Evolutionary conservation across 495 filamentous ascomycete genomes (phyloP).

Genomic region (Annulohypoxylon moriforme): DNA sequence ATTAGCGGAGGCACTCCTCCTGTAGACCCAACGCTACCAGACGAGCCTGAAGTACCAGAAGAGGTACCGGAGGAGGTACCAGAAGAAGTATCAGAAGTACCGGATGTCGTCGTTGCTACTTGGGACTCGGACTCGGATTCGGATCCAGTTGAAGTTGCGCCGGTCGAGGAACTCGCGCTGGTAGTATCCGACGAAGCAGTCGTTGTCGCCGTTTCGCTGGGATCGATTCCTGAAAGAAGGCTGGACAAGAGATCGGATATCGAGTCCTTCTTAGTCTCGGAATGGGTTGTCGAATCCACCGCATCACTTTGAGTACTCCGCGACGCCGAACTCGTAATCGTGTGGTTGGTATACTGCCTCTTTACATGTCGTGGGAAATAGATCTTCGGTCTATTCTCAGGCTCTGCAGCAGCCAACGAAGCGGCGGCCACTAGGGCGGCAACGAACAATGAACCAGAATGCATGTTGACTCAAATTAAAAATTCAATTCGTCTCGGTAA

Average conservation of each 20-base stretch:
- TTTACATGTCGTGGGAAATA: slow-evolving; percentile 72
- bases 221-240: slow-evolving; percentile 29
- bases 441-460: slow-evolving; percentile 61
- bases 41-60: not conserved
- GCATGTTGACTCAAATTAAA: slow-evolving; percentile 54
- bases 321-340: slow-evolving; percentile 52
- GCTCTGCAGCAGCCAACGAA: slow-evolving; percentile 58
- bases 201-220: slow-evolving; percentile 23
- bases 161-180: slow-evolving; percentile 10
- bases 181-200: slow-evolving; percentile 18
- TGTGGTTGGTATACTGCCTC: slow-evolving; percentile 64
- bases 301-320: slow-evolving; percentile 36
- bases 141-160: slow-evolving; percentile 3
- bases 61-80: not conserved
- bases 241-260: slow-evolving; percentile 46
- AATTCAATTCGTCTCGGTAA: slow-evolving; percentile 35
- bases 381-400: slow-evolving; percentile 60
- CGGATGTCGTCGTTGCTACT: slow-evolving; percentile 2
- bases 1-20: slow-evolving; percentile 33
- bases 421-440: slow-evolving; percentile 64
- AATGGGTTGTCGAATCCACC: slow-evolving; percentile 31
- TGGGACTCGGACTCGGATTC: slow-evolving; percentile 31
- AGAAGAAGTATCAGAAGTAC: not conserved
- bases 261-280: slow-evolving; percentile 49
- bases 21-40: slow-evolving; percentile 25